Conservation (phyloP, 768 basidiomycete species). For the Panaeolus papilionaceus region DNA sequence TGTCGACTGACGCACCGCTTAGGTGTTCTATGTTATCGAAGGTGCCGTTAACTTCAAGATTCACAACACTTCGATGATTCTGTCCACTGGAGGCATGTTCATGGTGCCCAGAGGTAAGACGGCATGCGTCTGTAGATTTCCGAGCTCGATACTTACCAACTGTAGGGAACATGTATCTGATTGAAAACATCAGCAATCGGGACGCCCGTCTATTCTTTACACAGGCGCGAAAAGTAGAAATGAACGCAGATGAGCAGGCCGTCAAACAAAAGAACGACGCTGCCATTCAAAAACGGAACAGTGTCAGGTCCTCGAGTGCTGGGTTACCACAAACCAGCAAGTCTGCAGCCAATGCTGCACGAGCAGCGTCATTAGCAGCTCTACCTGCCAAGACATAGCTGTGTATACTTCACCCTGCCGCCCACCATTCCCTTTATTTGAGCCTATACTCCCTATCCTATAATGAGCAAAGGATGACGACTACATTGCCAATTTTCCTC, state of each 20-base stretch:
- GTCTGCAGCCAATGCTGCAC: slow-evolving; percentile 11
- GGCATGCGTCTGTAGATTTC: slow-evolving; percentile 6
- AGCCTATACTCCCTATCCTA: no score
- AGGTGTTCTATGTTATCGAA: slow-evolving; percentile 75
- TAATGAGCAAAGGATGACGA: no score
- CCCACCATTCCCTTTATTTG: no score
- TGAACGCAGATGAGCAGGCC: slow-evolving; percentile 30
- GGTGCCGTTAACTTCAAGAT: slow-evolving; percentile 90
- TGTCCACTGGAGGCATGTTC: slow-evolving; percentile 86
- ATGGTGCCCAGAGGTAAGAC: slow-evolving; percentile 85
- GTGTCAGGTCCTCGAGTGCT: slow-evolving; percentile 33
- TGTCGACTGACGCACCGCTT: not conserved
- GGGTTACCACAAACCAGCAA: slow-evolving; percentile 21
- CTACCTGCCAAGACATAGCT: slow-evolving; percentile 3
- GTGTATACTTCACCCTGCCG: not conserved
- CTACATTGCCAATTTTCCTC: not conserved
- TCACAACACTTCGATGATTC: slow-evolving; percentile 77
- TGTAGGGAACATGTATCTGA: slow-evolving; percentile 87
- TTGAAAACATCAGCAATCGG: slow-evolving; percentile 84
- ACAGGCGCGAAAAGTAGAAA: slow-evolving; percentile 67
- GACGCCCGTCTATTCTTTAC: slow-evolving; percentile 91
- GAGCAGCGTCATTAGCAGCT: slow-evolving; percentile 17
- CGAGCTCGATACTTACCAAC: not conserved
- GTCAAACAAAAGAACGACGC: slow-evolving; percentile 27
- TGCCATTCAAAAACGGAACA: slow-evolving; percentile 28